These are phyloP conservation scores for Xylariaceae sp. DNA, from an alignment of 2,329 filamentous ascomycete species.

Conservation along the genomic window DNA sequence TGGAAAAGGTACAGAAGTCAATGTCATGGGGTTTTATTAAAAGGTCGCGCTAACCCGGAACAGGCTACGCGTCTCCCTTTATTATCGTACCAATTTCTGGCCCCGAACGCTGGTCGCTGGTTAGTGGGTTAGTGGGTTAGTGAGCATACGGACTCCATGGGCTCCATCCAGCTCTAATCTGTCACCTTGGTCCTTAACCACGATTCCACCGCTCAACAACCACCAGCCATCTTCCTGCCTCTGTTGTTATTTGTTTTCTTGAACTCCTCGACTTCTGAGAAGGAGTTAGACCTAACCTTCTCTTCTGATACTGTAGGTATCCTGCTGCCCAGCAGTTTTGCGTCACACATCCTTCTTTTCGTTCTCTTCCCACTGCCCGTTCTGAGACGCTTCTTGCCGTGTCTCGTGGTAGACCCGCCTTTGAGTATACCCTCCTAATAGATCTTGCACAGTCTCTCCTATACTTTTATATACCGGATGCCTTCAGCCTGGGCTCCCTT, in stretches of 20 bases:
- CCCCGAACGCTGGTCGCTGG: conserved; percentile 16
- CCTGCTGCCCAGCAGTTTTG: conserved; percentile 5
- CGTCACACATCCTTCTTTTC: background rate
- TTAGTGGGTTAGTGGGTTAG: conserved; percentile 4
- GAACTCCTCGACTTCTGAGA: conserved; percentile 7
- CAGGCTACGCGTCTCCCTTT: conserved; percentile 28
- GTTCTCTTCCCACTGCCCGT: background rate
- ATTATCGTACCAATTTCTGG: conserved; percentile 22
- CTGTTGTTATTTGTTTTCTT: conserved; percentile 13
- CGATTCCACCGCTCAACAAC: conserved; percentile 10
- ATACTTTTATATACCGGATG: conserved; percentile 27
- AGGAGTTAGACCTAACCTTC: background rate
- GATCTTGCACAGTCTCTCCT: conserved; percentile 15
- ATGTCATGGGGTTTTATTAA: conserved; percentile 11
- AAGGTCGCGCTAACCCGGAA: conserved; percentile 19
- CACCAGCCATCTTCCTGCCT: conserved; percentile 16
- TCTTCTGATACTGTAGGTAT: conserved; percentile 8
- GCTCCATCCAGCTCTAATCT: conserved; percentile 19
- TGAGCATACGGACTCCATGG: background rate
- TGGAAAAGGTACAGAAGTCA: background rate
- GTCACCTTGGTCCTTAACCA: conserved; percentile 12
- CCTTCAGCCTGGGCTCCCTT: conserved; percentile 27
- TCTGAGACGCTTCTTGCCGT: conserved; percentile 8
- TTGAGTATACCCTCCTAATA: conserved; percentile 23
- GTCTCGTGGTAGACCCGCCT: conserved; percentile 11